Evolutionary conservation across 345 rosid species (phyloP), one percentile per base, ranked within the genome.

Genomic region (Populus deltoides): DNA sequence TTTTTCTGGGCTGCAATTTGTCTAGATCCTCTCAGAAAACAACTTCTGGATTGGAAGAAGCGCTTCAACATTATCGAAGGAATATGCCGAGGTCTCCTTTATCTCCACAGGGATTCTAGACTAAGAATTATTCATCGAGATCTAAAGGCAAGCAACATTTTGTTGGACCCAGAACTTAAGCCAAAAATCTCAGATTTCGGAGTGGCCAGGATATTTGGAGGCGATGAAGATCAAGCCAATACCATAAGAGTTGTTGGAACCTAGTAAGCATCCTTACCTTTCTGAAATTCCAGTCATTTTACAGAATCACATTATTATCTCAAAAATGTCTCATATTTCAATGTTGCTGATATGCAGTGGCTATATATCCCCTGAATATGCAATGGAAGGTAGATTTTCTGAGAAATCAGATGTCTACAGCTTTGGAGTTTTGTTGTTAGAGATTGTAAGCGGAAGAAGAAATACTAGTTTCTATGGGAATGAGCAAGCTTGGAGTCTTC

Each of bases 111-210:
- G 59, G 75, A 74, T 51, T 79, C 75, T 0, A 79, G 78, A 55
- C 31, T 75, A 13, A 74, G 75, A 71, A 72, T 78, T 33, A 71
- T 78, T 36, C 76, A 78, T 49, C 49, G 76, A 33, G 76, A 78
- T 72, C 66, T 79, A 4, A 79, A 79, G 53, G n/a, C 78, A 38
- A 73, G 78, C 35, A 79, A 75, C 75, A 61, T 80, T 51, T 43
- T 80, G 49, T 49, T 80, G 66, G 82, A 75, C 78, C 67, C 36
- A 25, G 75, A 80, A 12, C 22, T 75, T 20, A 75, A 75, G 63
- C 82, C 79, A 3, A 80, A 80, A 38, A 80, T 75, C 6, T 80
- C 75, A 45, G 82, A 80, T 63, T 80, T 80, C 47, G 82, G 79
- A 33, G 33, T 47, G 71, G 82, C 78, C 8, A 69, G 75, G 38